phyloP scores from a whole-genome alignment of 2,329 filamentous ascomycete genomes.

The Fusarium albosuccineum region DNA sequence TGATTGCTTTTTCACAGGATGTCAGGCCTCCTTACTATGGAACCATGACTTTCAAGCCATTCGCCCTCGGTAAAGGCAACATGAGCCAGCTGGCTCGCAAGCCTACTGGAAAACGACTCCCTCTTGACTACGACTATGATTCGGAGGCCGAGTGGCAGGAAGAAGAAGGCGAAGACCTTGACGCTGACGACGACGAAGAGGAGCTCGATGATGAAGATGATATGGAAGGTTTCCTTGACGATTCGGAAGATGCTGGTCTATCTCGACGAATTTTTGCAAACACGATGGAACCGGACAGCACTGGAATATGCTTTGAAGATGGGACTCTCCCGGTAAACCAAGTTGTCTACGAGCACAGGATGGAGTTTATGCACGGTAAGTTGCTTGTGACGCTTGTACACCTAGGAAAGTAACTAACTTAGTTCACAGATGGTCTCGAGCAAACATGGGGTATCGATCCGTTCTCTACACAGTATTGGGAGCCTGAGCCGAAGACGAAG shows the following conservation, averaged over 20 bases:
- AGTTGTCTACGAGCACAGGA: conserved; percentile 71
- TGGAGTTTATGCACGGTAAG: conserved; percentile 81
- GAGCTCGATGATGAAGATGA: conserved; percentile 83
- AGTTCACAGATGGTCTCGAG: conserved; percentile 58
- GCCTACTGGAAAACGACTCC: conserved; percentile 67
- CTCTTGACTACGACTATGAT: conserved; percentile 85
- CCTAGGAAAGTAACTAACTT: conserved; percentile 30
- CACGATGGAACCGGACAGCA: conserved; percentile 81
- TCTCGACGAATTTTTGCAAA: conserved; percentile 71
- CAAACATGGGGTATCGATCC: conserved; percentile 78
- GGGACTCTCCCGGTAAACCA: conserved; percentile 59
- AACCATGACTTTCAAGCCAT: conserved; percentile 74
- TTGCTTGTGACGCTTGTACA: conserved; percentile 19
- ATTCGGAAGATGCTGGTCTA: conserved; percentile 77
- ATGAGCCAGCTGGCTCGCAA: conserved; percentile 66
- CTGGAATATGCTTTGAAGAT: conserved; percentile 88
- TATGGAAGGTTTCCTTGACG: conserved; percentile 91
- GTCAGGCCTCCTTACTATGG: conserved; percentile 79
- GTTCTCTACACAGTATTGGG: conserved; percentile 87
- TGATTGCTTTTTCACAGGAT: conserved; percentile 72
- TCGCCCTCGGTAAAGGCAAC: conserved; percentile 58
- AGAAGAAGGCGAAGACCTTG: conserved; percentile 76
- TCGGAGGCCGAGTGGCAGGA: conserved; percentile 91
- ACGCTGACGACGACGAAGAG: conserved; percentile 76
- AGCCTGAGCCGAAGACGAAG: conserved; percentile 52